Percentiles rank a stretch among this genome's conserved stretches.
Evolutionary conservation across 164 flowering plant species (phyloP).

Genomic region (Piper betle): DNA sequence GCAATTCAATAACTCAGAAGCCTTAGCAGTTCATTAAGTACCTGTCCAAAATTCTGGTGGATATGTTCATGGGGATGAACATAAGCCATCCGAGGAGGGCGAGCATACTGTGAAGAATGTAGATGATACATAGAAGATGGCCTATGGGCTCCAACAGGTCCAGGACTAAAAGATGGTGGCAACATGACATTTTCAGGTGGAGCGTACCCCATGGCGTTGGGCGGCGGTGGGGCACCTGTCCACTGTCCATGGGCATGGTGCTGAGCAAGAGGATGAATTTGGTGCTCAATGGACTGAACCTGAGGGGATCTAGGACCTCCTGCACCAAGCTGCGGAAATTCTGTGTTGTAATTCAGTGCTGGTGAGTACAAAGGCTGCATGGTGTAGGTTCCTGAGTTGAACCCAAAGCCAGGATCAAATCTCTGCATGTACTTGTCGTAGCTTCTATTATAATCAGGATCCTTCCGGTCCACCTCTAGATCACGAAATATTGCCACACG

Average conservation of each 20-base stretch:
- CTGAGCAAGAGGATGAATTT: constrained; percentile 54
- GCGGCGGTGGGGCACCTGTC: constrained; percentile 36
- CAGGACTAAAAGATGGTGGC: constrained; percentile 51
- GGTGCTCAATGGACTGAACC: constrained; percentile 53
- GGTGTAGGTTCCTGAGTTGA: constrained; percentile 61
- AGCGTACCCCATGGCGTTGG: constrained; percentile 57
- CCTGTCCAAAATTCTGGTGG: constrained; percentile 75
- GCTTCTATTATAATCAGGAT: constrained; percentile 93
- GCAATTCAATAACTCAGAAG: neutral
- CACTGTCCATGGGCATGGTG: constrained; percentile 64
- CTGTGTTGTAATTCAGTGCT: constrained; percentile 84
- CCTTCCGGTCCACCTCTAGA: constrained; percentile 82
- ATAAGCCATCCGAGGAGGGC: constrained; percentile 71
- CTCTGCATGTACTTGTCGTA: constrained; percentile 92
- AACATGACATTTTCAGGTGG: constrained; percentile 72
- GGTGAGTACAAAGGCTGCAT: constrained; percentile 87
- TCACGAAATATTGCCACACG: constrained; percentile 95
- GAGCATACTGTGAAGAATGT: constrained; percentile 70
- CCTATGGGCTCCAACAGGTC: constrained; percentile 53
- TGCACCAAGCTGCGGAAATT: constrained; percentile 93
- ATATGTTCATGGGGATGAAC: constrained; percentile 66
- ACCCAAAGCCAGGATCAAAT: constrained; percentile 99
- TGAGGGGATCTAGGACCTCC: constrained; percentile 53
- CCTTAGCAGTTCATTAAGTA: constrained; percentile 10
- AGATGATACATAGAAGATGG: constrained; percentile 49